Conservation (phyloP, 2,329 filamentous ascomycete genomes). For the Aspergillus sclerotialis region DNA sequence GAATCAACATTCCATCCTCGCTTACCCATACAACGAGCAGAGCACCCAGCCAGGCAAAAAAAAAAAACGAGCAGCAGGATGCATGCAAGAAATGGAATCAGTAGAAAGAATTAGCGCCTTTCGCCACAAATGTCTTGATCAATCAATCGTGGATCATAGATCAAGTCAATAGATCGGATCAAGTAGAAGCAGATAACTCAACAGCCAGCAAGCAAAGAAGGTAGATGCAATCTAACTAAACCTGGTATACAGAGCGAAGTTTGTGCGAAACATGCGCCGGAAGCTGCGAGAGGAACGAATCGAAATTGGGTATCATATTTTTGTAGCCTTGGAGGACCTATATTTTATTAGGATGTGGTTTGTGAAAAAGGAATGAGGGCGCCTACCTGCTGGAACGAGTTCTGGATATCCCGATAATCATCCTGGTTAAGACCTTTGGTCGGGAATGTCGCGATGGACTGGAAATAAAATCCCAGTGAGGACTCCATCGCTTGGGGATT, state of each 20-base stretch:
- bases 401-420: constrained; percentile 53
- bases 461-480: constrained; percentile 74
- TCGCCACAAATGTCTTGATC: constrained; percentile 1
- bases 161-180: no score
- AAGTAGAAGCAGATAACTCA: no score
- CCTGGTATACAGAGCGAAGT: constrained; percentile 35
- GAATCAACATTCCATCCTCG: no score
- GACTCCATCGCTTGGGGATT: constrained; percentile 92
- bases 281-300: constrained; percentile 39
- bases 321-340: constrained; percentile 42
- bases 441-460: constrained; percentile 67
- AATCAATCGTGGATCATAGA: no score
- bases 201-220: constrained; percentile 3
- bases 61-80: constrained; percentile 1
- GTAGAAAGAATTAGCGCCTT: constrained; percentile 3
- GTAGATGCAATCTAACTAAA: constrained; percentile 19
- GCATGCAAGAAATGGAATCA: no score
- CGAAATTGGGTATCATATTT: constrained; percentile 41
- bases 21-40: neutral
- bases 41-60: neutral
- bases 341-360: neutral
- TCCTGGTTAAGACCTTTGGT: constrained; percentile 57
- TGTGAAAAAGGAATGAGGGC: neutral
- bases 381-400: constrained; percentile 70
- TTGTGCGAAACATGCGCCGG: constrained; percentile 33